Evolutionary conservation across 2,329 filamentous ascomycete genomes (phyloP).

Genomic region (Arthrobotrys iridis): DNA sequence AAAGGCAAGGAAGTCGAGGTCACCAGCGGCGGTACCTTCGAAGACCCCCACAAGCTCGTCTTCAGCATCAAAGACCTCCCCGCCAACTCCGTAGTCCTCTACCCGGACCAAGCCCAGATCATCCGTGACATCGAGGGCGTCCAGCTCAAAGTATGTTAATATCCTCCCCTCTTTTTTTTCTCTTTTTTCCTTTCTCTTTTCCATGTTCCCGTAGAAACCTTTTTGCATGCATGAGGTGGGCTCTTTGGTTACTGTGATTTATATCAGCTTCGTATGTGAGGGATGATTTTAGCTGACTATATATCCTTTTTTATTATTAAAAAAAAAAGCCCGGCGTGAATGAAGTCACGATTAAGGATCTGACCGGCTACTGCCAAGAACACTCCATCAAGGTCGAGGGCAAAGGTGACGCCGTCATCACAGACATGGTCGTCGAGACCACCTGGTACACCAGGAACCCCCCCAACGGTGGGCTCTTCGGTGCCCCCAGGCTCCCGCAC

Average conservation of each 20-base stretch:
- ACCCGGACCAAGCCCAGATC: slow-evolving; percentile 69
- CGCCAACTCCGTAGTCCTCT: slow-evolving; percentile 72
- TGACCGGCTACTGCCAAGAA: slow-evolving; percentile 67
- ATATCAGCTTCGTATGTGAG: no score
- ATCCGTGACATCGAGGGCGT: slow-evolving; percentile 57
- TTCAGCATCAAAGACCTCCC: slow-evolving; percentile 69
- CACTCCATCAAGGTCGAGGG: slow-evolving; percentile 71
- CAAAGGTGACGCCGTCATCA: slow-evolving; percentile 66
- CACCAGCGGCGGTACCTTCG: slow-evolving; percentile 39
- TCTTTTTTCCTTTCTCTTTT: not conserved
- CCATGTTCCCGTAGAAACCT: not conserved
- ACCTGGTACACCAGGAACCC: slow-evolving; percentile 65
- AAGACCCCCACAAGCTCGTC: slow-evolving; percentile 62
- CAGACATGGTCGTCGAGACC: slow-evolving; percentile 71
- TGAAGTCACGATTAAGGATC: slow-evolving; percentile 68
- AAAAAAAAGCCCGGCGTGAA: slow-evolving; percentile 66
- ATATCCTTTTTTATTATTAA: no score
- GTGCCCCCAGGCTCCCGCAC: no score
- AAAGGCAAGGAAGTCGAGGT: slow-evolving; percentile 50
- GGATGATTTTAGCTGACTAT: no score
- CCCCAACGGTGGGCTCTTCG: slow-evolving; percentile 65
- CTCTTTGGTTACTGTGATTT: no score
- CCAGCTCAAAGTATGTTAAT: slow-evolving; percentile 53
- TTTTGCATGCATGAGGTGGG: no score
- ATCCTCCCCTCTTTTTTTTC: not conserved